Evolutionary conservation across 1,284 basidiomycete genomes (phyloP).

Genomic region (Trichosporon asahii): DNA sequence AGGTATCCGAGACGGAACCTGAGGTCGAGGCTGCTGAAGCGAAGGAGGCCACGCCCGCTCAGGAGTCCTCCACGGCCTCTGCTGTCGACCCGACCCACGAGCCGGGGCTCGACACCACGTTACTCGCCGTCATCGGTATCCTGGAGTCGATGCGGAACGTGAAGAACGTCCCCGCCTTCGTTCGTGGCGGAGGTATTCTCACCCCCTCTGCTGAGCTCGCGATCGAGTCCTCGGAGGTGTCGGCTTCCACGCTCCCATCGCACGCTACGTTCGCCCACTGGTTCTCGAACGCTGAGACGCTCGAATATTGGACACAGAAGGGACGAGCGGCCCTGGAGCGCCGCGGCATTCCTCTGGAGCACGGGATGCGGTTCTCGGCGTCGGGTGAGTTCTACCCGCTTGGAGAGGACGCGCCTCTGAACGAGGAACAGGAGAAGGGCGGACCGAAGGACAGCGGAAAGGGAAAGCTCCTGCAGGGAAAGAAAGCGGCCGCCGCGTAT

Average conservation of each 20-base stretch:
- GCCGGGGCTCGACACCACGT: conserved; percentile 35
- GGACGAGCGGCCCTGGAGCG: conserved; percentile 34
- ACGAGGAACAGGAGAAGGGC: not conserved
- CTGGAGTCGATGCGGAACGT: conserved; percentile 39
- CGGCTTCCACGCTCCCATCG: conserved; percentile 34
- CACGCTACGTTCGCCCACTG: conserved; percentile 37
- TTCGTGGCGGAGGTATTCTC: conserved; percentile 42
- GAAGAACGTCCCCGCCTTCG: conserved; percentile 46
- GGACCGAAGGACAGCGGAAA: not conserved
- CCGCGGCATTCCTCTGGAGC: conserved; percentile 35
- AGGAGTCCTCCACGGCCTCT: not conserved
- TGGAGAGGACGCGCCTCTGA: not conserved
- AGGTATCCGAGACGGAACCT: not conserved
- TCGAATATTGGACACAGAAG: conserved; percentile 30
- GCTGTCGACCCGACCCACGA: not conserved
- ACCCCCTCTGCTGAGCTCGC: not conserved
- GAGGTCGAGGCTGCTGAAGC: too few relatives aligned
- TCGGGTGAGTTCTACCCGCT: conserved; percentile 6
- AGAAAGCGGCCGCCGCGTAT: conserved; percentile 1
- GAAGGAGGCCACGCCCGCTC: not conserved
- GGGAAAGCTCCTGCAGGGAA: not conserved
- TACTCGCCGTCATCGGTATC: conserved; percentile 49
- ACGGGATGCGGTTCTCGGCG: conserved; percentile 26
- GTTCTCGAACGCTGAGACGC: conserved; percentile 23
- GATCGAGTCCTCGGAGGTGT: conserved; percentile 12